Conservation (phyloP, 495 filamentous ascomycete species). For the Aspergillus ellipticus region DNA sequence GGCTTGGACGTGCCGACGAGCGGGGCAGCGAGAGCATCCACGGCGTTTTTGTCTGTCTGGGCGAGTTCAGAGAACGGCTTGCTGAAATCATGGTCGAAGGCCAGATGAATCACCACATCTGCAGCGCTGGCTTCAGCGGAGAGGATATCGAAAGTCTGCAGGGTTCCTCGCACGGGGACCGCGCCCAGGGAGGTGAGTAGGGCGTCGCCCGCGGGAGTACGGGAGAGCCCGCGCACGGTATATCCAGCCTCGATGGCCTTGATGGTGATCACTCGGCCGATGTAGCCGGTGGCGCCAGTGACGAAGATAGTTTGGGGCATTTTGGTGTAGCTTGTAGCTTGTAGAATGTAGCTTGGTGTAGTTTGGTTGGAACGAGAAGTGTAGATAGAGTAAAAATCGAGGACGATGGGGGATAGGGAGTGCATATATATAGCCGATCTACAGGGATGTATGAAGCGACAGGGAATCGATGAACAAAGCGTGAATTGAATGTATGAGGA, state of each 20-base stretch:
- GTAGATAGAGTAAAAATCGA: no score
- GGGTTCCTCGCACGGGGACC: constrained; percentile 29
- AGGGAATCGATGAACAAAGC: no score
- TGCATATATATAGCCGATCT: no score
- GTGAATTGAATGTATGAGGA: no score
- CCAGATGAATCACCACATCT: constrained; percentile 45
- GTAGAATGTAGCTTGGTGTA: no score
- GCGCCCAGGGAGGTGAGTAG: constrained; percentile 28
- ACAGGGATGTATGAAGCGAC: no score
- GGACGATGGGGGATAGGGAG: no score
- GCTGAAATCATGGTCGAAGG: constrained; percentile 43
- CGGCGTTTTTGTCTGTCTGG: constrained; percentile 30
- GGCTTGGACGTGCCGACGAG: constrained; percentile 33
- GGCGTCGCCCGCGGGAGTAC: constrained; percentile 31
- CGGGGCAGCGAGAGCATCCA: constrained; percentile 33
- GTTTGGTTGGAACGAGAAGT: no score
- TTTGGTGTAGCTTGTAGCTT: background rate
- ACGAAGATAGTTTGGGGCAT: constrained; percentile 34
- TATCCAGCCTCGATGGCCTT: constrained; percentile 40
- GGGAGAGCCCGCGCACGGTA: constrained; percentile 40
- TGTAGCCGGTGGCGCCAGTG: constrained; percentile 47
- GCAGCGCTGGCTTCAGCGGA: constrained; percentile 29
- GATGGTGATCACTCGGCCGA: constrained; percentile 42
- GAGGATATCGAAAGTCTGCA: constrained; percentile 37
- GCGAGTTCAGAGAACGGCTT: constrained; percentile 27